phyloP scores from a whole-genome alignment of 805 yeast genomes.

The Starmerella vaccinii region DNA sequence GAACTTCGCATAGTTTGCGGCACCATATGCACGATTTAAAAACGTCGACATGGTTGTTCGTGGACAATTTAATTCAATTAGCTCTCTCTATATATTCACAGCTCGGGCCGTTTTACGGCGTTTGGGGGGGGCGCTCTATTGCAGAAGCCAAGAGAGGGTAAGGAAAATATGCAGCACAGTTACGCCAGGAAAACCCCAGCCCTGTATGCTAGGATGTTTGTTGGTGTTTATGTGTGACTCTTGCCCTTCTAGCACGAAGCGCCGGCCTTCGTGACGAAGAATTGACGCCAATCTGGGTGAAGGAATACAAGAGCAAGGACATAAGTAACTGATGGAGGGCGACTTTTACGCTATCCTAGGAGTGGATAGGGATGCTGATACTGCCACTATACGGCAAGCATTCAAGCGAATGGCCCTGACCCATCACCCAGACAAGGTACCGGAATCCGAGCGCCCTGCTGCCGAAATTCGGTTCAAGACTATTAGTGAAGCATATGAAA shows the following conservation, averaged over 20 bases:
- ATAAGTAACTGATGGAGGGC: slow-evolving; percentile 13
- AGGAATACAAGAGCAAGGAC: background rate
- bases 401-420: slow-evolving; percentile 72
- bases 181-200: background rate
- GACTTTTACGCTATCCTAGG: slow-evolving; percentile 58
- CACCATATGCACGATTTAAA: slow-evolving; percentile 42
- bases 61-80: background rate
- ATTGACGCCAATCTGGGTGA: background rate
- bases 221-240: background rate
- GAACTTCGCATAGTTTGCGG: slow-evolving; percentile 44
- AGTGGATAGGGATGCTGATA: slow-evolving; percentile 52
- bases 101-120: background rate
- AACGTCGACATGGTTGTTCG: slow-evolving; percentile 48
- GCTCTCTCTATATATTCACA: background rate
- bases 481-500: slow-evolving; percentile 75
- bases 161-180: background rate
- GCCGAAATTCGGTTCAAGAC: slow-evolving; percentile 78
- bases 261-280: background rate
- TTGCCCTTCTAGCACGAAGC: background rate
- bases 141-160: background rate
- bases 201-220: background rate
- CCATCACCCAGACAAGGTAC: slow-evolving; percentile 83
- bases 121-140: background rate
- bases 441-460: slow-evolving; percentile 52
- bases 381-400: slow-evolving; percentile 68